Conservation (phyloP, 768 basidiomycete species). For the Phanerochaete carnosa region DNA sequence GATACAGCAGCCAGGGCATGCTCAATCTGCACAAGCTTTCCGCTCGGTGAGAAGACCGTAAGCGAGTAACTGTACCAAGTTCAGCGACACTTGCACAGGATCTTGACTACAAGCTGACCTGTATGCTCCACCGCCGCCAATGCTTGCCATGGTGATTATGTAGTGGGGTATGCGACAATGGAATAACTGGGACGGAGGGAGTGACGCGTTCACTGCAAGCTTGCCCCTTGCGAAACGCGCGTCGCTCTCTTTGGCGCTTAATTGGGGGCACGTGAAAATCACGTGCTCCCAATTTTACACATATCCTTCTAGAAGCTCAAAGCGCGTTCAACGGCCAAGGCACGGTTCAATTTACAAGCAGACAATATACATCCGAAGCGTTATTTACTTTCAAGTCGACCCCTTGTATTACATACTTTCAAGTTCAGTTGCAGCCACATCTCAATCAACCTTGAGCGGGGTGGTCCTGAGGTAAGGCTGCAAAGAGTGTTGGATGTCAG, state of each 20-base stretch:
- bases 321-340: not conserved
- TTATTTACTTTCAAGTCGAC: not conserved
- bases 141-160: slow-evolving; percentile 14
- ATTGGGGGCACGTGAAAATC: slow-evolving; percentile 3
- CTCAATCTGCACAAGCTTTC: slow-evolving; percentile 99
- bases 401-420: not conserved
- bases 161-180: slow-evolving; percentile 3
- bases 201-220: slow-evolving; percentile 12
- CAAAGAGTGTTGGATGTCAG: slow-evolving; percentile 3
- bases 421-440: not conserved
- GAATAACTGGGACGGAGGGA: not conserved
- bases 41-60: slow-evolving; percentile 98
- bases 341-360: not conserved
- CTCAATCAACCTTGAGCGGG: slow-evolving; percentile 35
- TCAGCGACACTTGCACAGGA: not conserved
- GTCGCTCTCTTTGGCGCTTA: slow-evolving; percentile 5
- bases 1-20: slow-evolving; percentile 97
- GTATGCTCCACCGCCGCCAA: slow-evolving; percentile 29
- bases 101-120: slow-evolving; percentile 22
- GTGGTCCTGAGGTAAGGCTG: slow-evolving; percentile 90
- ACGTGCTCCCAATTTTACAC: not conserved
- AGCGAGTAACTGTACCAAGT: slow-evolving; percentile 78
- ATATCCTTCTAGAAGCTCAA: not conserved
- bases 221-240: slow-evolving; percentile 9
- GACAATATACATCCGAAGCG: not conserved